Evolutionary conservation across 805 yeast genomes (phyloP), one percentile per base, ranked within the genome.

Genomic region (Jamesozyma gamospora): DNA sequence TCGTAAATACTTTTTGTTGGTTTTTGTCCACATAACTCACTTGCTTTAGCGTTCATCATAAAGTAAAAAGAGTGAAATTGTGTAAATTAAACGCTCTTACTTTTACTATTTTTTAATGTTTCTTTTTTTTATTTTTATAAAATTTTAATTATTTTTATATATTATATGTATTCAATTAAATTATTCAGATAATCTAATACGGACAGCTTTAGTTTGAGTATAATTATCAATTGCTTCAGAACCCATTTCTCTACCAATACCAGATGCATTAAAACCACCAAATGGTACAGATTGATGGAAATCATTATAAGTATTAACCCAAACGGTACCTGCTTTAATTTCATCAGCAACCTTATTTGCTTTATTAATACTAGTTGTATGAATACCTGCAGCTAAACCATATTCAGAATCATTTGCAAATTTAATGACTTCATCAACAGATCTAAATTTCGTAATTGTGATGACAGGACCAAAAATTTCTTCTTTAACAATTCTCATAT

Each of bases 391-490:
- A 55, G 94, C 94, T 51, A 86, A 72, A 51, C 95, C 95, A 56
- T 79, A 83, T 41, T 74, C 75, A 30, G 87, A 71, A 61, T 79
- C 78, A 64, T 86, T 86, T 47, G 92, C 88, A 64, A 71, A 66
- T 38, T 65, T 69, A 44, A 86, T 68, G 37, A 78, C 88, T 62
- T 85, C 94, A 47, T 82, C 90, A 46, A 75, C 72, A 36, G 82
- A 70, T 50, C 66, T 68, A 60, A 85, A 85, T 63, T 82, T 81
- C 55, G 79, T 66, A 41, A 83, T 72, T 32, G 92, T 78, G 47
- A 82, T 77, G 45, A 86, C 85, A 18, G 95, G 95, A 43, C 95
- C 95, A 53, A 86, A 87, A 60, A 87, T 84, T 72, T 87, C 96
- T 62, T 87, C 96, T 62, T 71, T 74, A 51, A 83, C 86, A 60